Percentiles rank a stretch among this genome's conserved stretches.
phyloP scores from a whole-genome alignment of 306 rosid genomes.

The Rubus parviflorus region DNA sequence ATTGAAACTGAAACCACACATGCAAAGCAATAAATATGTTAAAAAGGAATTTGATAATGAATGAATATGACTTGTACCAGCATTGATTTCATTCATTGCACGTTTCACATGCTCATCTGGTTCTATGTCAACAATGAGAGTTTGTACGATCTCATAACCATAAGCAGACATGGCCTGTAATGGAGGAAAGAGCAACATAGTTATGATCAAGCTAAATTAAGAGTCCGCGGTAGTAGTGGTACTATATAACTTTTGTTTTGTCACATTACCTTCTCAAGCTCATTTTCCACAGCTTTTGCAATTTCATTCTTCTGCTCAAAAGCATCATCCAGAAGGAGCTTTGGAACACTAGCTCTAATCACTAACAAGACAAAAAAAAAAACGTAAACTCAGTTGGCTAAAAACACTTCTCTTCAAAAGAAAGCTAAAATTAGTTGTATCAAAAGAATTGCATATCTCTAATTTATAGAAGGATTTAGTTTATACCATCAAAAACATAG shows the following conservation, averaged over 20 bases:
- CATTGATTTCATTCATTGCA: constrained; percentile 97
- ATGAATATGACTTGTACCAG: constrained; percentile 48
- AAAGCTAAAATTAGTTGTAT: background rate
- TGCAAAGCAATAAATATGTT: background rate
- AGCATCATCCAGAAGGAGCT: constrained; percentile 79
- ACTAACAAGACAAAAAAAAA: constrained; percentile 38
- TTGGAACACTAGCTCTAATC: constrained; percentile 89
- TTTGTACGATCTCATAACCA: constrained; percentile 91
- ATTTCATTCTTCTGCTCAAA: constrained; percentile 96
- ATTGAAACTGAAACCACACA: background rate
- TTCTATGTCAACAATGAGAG: constrained; percentile 83
- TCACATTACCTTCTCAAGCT: constrained; percentile 73
- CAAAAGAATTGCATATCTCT: background rate
- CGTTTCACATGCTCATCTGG: constrained; percentile 90
- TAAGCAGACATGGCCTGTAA: constrained; percentile 95
- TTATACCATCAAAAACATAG: constrained; percentile 87
- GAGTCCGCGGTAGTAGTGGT: constrained; percentile 1
- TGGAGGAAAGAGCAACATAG: constrained; percentile 15
- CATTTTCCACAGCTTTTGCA: constrained; percentile 91
- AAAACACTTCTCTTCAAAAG: background rate
- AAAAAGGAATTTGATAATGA: background rate
- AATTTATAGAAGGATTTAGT: constrained; percentile 20
- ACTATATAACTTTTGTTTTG: constrained; percentile 5
- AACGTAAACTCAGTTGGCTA: constrained; percentile 21
- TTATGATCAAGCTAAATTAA: constrained; percentile 17